Percentiles rank a stretch among this genome's conserved stretches.
phyloP scores from a whole-genome alignment of 2,329 filamentous ascomycete species.

The Teratosphaeria gauchensis region DNA sequence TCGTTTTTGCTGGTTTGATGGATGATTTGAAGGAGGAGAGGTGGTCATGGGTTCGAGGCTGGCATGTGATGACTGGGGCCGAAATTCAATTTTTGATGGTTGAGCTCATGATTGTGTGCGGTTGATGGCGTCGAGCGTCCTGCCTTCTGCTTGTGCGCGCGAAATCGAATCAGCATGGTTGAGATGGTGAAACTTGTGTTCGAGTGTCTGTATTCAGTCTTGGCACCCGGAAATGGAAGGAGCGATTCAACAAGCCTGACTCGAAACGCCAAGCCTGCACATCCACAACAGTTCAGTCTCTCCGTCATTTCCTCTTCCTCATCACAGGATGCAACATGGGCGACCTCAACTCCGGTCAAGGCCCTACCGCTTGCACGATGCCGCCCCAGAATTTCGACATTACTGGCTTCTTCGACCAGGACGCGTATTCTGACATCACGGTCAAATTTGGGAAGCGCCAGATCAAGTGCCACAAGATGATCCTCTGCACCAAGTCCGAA shows the following conservation, averaged over 20 bases:
- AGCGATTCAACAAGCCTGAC: background rate
- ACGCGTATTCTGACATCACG: slow-evolving; percentile 5
- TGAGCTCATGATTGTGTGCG: too few species aligned
- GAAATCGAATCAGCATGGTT: too few species aligned
- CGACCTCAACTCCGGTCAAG: background rate
- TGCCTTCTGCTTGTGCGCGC: too few species aligned
- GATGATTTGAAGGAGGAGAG: background rate
- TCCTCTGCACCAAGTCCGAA: slow-evolving; percentile 4
- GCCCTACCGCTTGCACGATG: background rate
- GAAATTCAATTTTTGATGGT: background rate
- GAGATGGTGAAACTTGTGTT: too few species aligned
- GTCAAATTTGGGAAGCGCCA: slow-evolving; percentile 1
- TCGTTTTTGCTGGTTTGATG: background rate
- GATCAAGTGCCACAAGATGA: slow-evolving; percentile 6
- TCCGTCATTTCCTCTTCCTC: background rate
- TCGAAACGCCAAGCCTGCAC: background rate
- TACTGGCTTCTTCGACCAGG: slow-evolving; percentile 5
- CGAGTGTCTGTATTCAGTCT: background rate
- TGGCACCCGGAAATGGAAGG: background rate
- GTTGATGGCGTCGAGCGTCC: too few species aligned
- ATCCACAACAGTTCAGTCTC: background rate
- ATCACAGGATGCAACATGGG: background rate
- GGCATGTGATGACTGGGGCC: background rate
- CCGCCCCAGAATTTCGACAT: background rate
- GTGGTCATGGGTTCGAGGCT: background rate